Percentiles rank a stretch among this genome's conserved stretches.
Conservation (phyloP, 345 rosid genomes). For the Hibiscus trionum region DNA sequence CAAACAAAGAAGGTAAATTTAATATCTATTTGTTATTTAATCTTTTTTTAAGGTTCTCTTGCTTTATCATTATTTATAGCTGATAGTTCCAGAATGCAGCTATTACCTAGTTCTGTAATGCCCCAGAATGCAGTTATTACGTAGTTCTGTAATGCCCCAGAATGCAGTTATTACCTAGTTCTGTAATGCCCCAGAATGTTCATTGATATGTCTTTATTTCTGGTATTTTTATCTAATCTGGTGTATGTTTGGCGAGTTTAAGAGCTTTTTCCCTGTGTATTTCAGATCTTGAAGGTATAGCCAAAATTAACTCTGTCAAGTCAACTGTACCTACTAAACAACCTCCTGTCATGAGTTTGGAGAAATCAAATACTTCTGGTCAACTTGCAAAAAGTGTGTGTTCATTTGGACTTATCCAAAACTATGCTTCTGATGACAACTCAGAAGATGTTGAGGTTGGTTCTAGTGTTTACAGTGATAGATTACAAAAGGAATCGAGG, state of each 20-base stretch:
- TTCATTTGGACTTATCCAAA: slow-evolving; percentile 42
- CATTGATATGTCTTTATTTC: not conserved
- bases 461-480: slow-evolving; percentile 15
- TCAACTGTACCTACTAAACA: slow-evolving; percentile 15
- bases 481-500: slow-evolving; percentile 20
- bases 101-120: not conserved
- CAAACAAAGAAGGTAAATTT: slow-evolving; percentile 27
- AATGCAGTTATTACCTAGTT: not conserved
- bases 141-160: not conserved
- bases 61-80: not conserved
- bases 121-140: not conserved
- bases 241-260: not conserved
- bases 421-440: slow-evolving; percentile 44
- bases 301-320: slow-evolving; percentile 10
- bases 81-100: not conserved
- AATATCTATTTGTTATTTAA: not conserved
- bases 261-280: not conserved
- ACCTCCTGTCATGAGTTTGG: slow-evolving; percentile 8
- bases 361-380: slow-evolving; percentile 12
- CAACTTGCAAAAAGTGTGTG: slow-evolving; percentile 22
- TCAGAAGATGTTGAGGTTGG: slow-evolving; percentile 25
- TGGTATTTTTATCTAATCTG: not conserved
- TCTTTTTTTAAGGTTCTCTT: not conserved
- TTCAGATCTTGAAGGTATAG: slow-evolving; percentile 9
- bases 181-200: not conserved